phyloP scores from a whole-genome alignment of 169 alveolate genomes.

The Plasmodium billcollinsi region DNA sequence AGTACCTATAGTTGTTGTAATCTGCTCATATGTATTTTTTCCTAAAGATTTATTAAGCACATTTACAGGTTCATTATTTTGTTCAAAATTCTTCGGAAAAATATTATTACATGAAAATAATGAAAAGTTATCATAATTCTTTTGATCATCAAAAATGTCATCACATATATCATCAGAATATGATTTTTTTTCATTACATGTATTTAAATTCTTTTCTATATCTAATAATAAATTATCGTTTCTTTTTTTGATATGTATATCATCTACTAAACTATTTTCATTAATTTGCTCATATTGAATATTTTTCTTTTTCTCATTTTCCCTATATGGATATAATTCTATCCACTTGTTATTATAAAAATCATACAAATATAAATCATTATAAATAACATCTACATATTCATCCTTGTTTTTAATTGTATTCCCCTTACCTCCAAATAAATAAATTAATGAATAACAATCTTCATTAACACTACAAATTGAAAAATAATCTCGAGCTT shows the following conservation, averaged over 20 bases:
- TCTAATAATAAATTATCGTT: not conserved
- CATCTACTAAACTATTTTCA: not conserved
- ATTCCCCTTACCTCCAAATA: constrained; percentile 77
- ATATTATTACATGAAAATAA: not conserved
- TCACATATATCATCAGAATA: not conserved
- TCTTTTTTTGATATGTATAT: not conserved
- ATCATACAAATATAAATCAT: constrained; percentile 74
- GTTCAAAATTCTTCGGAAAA: not conserved
- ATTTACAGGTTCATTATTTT: too few species aligned
- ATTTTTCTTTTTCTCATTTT: not conserved
- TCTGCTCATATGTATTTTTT: too few species aligned
- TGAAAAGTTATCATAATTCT: constrained; percentile 9
- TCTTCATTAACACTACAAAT: constrained; percentile 67
- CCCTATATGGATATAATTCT: constrained; percentile 29
- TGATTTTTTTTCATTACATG: not conserved
- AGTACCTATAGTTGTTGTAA: too few species aligned
- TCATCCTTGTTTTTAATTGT: constrained; percentile 52
- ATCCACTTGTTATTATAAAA: constrained; percentile 64
- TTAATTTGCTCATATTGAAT: not conserved
- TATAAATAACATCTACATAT: constrained; percentile 61
- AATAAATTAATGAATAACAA: constrained; percentile 52
- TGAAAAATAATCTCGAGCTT: constrained; percentile 69
- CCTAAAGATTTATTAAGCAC: too few species aligned
- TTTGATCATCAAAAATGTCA: not conserved
- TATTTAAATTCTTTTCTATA: not conserved